Base-by-base conservation (phyloP, 257 asterid species). In the Mitragyna speciosa region DNA sequence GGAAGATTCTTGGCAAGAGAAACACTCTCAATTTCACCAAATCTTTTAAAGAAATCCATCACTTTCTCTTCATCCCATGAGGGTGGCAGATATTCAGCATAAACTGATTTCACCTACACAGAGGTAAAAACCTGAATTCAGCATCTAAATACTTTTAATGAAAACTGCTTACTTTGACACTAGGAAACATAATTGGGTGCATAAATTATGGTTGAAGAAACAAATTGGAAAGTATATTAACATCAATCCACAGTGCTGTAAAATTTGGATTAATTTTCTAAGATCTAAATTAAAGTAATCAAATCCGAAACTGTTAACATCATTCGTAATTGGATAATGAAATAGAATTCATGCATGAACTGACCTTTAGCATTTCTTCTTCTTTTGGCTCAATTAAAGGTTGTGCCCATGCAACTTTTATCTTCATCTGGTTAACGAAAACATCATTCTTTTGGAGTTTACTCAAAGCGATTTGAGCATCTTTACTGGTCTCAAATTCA, bases 371-470 rank as follows among this genome's bases (percentile, higher is more conserved):
- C 80, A 85, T 58, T 82, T 91, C 94, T 81, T 90, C 94, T 86
- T 91, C 91, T 69, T 85, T 74, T 61, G 92, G 94, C 89, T 86
- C 90, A 56, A 72, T 77, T 80, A 87, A 83, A 51, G 96, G 94
- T 52, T 90, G 85, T n/a, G 97, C 97, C 97, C 97, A 93, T 72
- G 81, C 88, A 78, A 91, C 91, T 80, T 83, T 88, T 54, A 93
- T 82, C 76, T 76, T 85, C 83, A 56, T 75, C 80, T 86, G 80
- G 61, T 84, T 84, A 45, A 87, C 88, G 65, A 91, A 87, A 75
- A 58, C 67, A 75, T 86, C 88, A 78, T 85, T 83, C 85, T 83
- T 89, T 83, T 91, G 92, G 87, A 93, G 90, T 78, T 85, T 90
- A 67, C 76, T 74, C 59, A 87, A 89, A 79, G 96, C 97, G 84